Conservation (phyloP, 495 filamentous ascomycete genomes). For the Penicillium nucicola region DNA sequence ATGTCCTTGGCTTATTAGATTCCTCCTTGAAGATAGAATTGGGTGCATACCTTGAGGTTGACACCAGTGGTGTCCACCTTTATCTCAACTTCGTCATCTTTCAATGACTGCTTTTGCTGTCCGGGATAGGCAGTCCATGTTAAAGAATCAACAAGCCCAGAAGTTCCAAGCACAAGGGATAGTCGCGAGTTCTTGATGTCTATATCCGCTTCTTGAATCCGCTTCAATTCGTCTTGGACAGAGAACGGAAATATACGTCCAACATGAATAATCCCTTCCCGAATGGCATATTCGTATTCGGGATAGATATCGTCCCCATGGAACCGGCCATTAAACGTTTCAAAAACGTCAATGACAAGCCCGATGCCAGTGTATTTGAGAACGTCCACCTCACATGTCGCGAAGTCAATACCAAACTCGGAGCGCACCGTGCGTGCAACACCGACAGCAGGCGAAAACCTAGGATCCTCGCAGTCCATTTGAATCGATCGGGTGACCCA, state of each 20-base stretch:
- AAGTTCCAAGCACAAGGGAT: no score
- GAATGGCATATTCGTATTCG: conserved; percentile 31
- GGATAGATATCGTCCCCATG: conserved; percentile 9
- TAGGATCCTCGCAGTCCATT: conserved; percentile 32
- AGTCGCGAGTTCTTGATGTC: no score
- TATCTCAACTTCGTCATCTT: no score
- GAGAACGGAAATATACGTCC: conserved; percentile 19
- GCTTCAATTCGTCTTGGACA: conserved; percentile 15
- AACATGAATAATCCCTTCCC: conserved; percentile 17
- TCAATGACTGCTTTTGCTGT: no score
- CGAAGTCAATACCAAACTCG: conserved; percentile 39
- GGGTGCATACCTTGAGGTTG: no score
- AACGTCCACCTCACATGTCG: conserved; percentile 38
- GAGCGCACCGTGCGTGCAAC: conserved; percentile 37
- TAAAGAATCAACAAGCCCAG: no score
- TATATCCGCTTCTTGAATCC: no score
- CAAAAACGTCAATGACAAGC: conserved; percentile 13
- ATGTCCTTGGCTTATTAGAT: no score
- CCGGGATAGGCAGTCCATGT: no score
- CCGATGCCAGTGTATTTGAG: conserved; percentile 7
- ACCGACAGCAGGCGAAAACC: conserved; percentile 32
- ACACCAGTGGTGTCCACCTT: no score
- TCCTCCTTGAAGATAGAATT: no score
- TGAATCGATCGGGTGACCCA: conserved; percentile 37
- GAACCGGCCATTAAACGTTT: conserved; percentile 13